Conservation (phyloP, 169 alveolate genomes). For the Cryptosporidium baileyi region DNA sequence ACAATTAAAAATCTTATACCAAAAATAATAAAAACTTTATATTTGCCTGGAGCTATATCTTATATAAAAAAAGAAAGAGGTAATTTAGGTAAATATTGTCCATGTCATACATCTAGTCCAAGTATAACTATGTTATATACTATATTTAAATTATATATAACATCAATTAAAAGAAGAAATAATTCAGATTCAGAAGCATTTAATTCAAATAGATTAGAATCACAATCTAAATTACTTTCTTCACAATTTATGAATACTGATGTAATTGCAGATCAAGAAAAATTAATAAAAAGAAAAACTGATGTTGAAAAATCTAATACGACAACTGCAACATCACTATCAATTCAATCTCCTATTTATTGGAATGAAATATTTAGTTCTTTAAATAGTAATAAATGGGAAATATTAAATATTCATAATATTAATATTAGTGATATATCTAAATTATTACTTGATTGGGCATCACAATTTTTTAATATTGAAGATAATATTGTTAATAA, state of each 20-base stretch:
- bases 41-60: constrained; percentile 45
- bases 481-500: constrained; percentile 30
- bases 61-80: constrained; percentile 40
- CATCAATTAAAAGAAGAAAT: constrained; percentile 24
- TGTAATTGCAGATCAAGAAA: constrained; percentile 25
- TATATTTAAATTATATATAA: constrained; percentile 9
- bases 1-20: constrained; percentile 58
- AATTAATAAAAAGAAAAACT: constrained; percentile 4
- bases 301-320: neutral
- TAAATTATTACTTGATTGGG: constrained; percentile 31
- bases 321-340: neutral
- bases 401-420: constrained; percentile 10
- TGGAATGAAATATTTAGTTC: constrained; percentile 55
- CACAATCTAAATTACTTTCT: neutral
- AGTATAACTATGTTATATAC: constrained; percentile 38
- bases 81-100: constrained; percentile 63
- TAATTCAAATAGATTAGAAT: neutral
- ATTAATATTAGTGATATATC: constrained; percentile 41
- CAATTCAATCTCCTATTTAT: constrained; percentile 50
- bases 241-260: constrained; percentile 20
- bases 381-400: constrained; percentile 37
- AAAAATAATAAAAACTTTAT: constrained; percentile 26
- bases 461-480: constrained; percentile 6
- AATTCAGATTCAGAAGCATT: neutral
- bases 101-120: constrained; percentile 49